These are phyloP conservation scores for Fusarium lyarnte DNA, from an alignment of 2,329 filamentous ascomycete species.

Conservation along the genomic window DNA sequence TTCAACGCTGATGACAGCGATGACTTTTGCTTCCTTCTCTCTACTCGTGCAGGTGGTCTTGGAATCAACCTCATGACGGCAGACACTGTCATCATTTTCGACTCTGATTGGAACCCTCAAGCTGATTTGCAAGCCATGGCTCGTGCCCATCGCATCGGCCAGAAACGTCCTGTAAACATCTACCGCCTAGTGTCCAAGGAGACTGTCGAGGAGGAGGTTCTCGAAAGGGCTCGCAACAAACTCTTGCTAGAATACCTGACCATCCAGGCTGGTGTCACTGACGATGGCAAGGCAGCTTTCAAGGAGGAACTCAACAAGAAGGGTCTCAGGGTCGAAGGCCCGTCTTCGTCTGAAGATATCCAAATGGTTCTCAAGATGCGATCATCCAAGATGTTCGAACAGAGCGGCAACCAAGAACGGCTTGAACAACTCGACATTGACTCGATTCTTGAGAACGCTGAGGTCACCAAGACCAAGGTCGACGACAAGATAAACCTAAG, in stretches of 20 bases:
- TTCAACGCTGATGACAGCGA: constrained; percentile 97
- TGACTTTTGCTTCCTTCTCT: constrained; percentile 96
- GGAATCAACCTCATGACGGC: constrained; percentile 99
- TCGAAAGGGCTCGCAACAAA: constrained; percentile 96
- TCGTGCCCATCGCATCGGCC: constrained; percentile 95
- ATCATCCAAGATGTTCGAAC: constrained; percentile 99
- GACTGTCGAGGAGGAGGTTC: constrained; percentile 96
- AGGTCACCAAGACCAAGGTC: constrained; percentile 96
- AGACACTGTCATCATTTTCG: constrained; percentile 96
- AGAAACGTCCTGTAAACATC: constrained; percentile 94
- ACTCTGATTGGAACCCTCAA: constrained; percentile 99
- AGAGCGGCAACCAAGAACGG: constrained; percentile 95
- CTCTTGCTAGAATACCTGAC: constrained; percentile 97
- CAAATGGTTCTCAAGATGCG: constrained; percentile 96
- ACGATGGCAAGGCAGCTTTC: constrained; percentile 87
- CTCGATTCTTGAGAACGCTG: constrained; percentile 94
- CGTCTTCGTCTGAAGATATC: constrained; percentile 92
- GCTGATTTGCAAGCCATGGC: constrained; percentile 99
- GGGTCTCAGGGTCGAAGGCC: constrained; percentile 77
- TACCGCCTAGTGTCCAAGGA: constrained; percentile 98
- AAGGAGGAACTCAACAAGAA: constrained; percentile 81
- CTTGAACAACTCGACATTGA: constrained; percentile 98
- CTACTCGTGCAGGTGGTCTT: constrained; percentile 94
- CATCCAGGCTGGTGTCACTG: constrained; percentile 95
- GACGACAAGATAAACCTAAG: constrained; percentile 91